These are phyloP conservation scores for Aspergillus kassunensis DNA, from an alignment of 495 filamentous ascomycete genomes.

Conservation along the genomic window DNA sequence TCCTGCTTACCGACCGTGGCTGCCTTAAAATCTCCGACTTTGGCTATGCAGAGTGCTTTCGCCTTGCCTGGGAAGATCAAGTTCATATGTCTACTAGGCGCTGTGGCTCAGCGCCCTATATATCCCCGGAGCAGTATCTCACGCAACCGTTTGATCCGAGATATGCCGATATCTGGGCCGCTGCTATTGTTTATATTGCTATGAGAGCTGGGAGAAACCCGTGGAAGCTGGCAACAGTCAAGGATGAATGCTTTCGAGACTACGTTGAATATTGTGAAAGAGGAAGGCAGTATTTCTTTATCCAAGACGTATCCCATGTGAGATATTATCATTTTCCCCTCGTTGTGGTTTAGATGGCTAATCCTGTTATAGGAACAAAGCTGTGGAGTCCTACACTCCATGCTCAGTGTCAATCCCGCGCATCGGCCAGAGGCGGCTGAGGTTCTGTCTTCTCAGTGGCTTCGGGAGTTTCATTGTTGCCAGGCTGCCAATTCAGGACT, in stretches of 20 bases:
- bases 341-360: neutral
- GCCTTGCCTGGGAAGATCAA: neutral
- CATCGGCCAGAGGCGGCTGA: neutral
- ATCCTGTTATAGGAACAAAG: neutral
- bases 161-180: conserved; percentile 4
- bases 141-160: neutral
- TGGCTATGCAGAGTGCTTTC: neutral
- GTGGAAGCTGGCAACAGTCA: neutral
- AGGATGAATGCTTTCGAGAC: neutral
- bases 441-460: conserved; percentile 3
- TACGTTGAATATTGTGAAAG: neutral
- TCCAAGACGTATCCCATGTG: neutral
- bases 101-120: conserved; percentile 1
- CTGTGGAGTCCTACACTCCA: neutral
- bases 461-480: neutral
- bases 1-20: neutral
- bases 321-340: neutral
- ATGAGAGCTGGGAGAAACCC: neutral
- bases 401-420: neutral
- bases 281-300: neutral
- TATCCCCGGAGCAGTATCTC: neutral
- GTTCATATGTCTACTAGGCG: neutral
- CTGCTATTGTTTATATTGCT: conserved; percentile 1
- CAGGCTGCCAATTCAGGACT: neutral
- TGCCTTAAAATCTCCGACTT: conserved; percentile 1